Conservation (phyloP, 768 basidiomycete species). For the Dentipellis sp. region DNA sequence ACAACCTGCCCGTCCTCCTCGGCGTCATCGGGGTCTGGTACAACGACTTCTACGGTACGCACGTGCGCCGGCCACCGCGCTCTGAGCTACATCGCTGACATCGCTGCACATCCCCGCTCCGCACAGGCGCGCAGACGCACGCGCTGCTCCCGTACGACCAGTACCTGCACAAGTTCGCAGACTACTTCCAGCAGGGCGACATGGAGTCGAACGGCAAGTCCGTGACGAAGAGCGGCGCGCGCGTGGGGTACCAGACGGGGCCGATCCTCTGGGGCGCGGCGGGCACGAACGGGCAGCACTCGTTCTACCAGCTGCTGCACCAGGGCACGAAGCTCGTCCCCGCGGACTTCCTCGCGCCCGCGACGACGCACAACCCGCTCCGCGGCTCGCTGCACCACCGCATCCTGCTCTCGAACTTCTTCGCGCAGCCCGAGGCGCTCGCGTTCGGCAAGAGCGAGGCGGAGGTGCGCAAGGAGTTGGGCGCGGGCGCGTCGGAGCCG, state of each 20-base stretch:
- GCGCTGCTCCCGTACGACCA: slow-evolving; percentile 96
- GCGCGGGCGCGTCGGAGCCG: slow-evolving; percentile 64
- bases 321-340: slow-evolving; percentile 92
- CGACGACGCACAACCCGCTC: slow-evolving; percentile 87
- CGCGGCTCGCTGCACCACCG: slow-evolving; percentile 84
- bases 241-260: slow-evolving; percentile 96
- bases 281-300: slow-evolving; percentile 98
- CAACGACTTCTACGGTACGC: slow-evolving; percentile 86
- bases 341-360: slow-evolving; percentile 86
- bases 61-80: not conserved
- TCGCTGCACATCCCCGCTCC: slow-evolving; percentile 22
- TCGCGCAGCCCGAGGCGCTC: slow-evolving; percentile 95
- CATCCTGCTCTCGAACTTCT: slow-evolving; percentile 95
- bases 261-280: slow-evolving; percentile 99
- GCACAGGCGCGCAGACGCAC: slow-evolving; percentile 73
- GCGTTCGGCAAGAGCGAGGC: slow-evolving; percentile 97
- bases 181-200: slow-evolving; percentile 99
- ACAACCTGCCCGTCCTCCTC: slow-evolving; percentile 87
- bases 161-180: slow-evolving; percentile 98
- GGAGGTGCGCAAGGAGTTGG: slow-evolving; percentile 62
- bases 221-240: slow-evolving; percentile 87
- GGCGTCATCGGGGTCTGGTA: slow-evolving; percentile 95
- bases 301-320: slow-evolving; percentile 97
- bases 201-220: slow-evolving; percentile 99
- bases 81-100: not conserved